phyloP scores from a whole-genome alignment of 805 yeast species.

The Saccharomycopsis amapae region DNA sequence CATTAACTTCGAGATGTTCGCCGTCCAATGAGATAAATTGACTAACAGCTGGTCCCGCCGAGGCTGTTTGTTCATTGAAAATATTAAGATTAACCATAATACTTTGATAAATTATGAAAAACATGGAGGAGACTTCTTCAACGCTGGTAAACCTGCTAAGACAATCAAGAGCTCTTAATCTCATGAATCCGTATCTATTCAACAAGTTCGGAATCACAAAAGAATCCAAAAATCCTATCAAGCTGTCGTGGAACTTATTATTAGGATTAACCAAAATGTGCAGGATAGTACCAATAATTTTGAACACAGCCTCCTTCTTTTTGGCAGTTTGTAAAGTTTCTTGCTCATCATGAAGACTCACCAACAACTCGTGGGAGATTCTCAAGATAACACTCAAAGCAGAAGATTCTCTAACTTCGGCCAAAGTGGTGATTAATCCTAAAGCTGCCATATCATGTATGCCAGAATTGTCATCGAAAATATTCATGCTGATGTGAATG shows the following conservation, averaged over 20 bases:
- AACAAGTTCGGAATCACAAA: slow-evolving; percentile 67
- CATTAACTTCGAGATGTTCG: slow-evolving; percentile 9
- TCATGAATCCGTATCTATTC: slow-evolving; percentile 56
- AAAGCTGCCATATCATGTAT: slow-evolving; percentile 67
- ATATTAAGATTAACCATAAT: slow-evolving; percentile 12
- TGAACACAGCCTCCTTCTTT: slow-evolving; percentile 69
- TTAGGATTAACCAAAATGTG: slow-evolving; percentile 46
- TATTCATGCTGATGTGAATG: slow-evolving; percentile 63
- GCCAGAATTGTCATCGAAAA: slow-evolving; percentile 50
- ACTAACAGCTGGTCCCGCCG: not conserved
- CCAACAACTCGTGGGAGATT: slow-evolving; percentile 49
- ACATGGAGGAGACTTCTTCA: slow-evolving; percentile 36
- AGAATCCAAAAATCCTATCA: slow-evolving; percentile 59
- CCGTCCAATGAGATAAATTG: slow-evolving; percentile 10
- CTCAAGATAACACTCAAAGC: slow-evolving; percentile 55
- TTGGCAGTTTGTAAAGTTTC: slow-evolving; percentile 49
- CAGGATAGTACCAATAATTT: slow-evolving; percentile 70
- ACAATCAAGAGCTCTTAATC: slow-evolving; percentile 68
- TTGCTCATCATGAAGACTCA: slow-evolving; percentile 25
- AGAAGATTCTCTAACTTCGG: slow-evolving; percentile 54
- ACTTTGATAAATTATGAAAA: slow-evolving; percentile 36
- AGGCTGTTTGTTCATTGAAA: slow-evolving; percentile 1
- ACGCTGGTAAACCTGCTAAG: slow-evolving; percentile 59
- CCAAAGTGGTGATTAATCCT: slow-evolving; percentile 63
- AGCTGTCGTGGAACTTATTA: slow-evolving; percentile 44